Evolutionary conservation across 1,284 basidiomycete genomes (phyloP).

Genomic region (Heterobasidion irregulare): DNA sequence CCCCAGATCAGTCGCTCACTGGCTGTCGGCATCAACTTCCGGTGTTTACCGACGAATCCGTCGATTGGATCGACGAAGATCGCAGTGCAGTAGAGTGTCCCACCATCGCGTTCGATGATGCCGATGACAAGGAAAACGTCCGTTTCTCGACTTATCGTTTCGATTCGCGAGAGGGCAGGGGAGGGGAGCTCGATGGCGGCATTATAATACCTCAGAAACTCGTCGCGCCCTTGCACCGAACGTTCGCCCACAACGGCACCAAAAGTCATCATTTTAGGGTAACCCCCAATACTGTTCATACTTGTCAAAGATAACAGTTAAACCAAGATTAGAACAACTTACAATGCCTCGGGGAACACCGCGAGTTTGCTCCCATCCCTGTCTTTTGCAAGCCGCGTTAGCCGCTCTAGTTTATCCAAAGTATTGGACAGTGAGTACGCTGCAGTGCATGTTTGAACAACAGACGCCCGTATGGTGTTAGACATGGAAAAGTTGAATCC

Average conservation of each 20-base stretch:
- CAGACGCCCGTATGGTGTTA: slow-evolving; percentile 33
- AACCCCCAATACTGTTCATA: slow-evolving; percentile 50
- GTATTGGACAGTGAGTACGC: slow-evolving; percentile 46
- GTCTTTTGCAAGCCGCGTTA: slow-evolving; percentile 41
- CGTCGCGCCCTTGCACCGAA: slow-evolving; percentile 44
- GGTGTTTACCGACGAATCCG: slow-evolving; percentile 56
- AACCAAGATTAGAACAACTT: slow-evolving; percentile 19
- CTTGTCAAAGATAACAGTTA: slow-evolving; percentile 6
- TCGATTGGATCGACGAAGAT: slow-evolving; percentile 53
- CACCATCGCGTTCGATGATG: slow-evolving; percentile 56
- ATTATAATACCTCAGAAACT: slow-evolving; percentile 47
- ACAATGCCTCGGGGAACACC: slow-evolving; percentile 73
- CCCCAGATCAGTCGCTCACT: slow-evolving; percentile 67
- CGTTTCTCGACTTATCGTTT: slow-evolving; percentile 38
- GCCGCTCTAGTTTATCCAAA: slow-evolving; percentile 45
- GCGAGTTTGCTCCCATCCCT: slow-evolving; percentile 46
- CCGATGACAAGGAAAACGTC: slow-evolving; percentile 61
- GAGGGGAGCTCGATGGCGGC: slow-evolving; percentile 54
- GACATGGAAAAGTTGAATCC: slow-evolving; percentile 1
- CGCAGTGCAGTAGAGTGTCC: slow-evolving; percentile 65
- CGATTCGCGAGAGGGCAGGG: slow-evolving; percentile 38
- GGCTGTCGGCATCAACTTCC: slow-evolving; percentile 70
- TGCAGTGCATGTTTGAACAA: slow-evolving; percentile 47
- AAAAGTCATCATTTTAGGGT: slow-evolving; percentile 57
- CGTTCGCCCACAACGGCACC: slow-evolving; percentile 50